Evolutionary conservation across 306 rosid species (phyloP).

Genomic region (Hylodesmum podocarpum): DNA sequence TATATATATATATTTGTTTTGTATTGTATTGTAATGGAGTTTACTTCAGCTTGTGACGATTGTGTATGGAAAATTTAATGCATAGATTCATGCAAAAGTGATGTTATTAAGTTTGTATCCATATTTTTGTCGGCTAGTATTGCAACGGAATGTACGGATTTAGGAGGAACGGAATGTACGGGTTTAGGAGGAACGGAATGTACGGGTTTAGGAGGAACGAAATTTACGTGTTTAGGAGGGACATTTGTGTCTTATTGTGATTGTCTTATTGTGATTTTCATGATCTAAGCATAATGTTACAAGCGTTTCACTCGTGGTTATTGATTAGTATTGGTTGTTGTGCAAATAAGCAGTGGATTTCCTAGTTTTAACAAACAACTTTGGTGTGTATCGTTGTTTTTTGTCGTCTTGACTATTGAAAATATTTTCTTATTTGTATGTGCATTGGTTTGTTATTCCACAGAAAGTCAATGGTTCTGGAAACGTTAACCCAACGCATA

Average conservation of each 20-base stretch:
- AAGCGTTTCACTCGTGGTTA: background rate
- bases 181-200: too few relatives aligned
- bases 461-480: constrained; percentile 64
- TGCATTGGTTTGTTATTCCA: constrained; percentile 47
- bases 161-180: too few relatives aligned
- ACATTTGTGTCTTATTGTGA: background rate
- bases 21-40: background rate
- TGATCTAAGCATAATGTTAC: background rate
- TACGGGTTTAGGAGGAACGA: too few relatives aligned
- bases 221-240: background rate
- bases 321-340: constrained; percentile 8
- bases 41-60: too few relatives aligned
- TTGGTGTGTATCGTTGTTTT: background rate
- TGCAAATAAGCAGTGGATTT: background rate
- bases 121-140: too few relatives aligned
- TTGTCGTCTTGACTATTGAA: background rate
- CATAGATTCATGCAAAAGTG: too few relatives aligned
- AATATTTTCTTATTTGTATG: constrained; percentile 6
- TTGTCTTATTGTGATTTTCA: background rate
- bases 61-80: too few relatives aligned
- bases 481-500: constrained; percentile 51
- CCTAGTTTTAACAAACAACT: background rate
- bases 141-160: too few relatives aligned
- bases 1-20: background rate
- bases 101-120: too few relatives aligned